Evolutionary conservation across 306 rosid genomes (phyloP).

Genomic region (peach (Prunus persica)): DNA sequence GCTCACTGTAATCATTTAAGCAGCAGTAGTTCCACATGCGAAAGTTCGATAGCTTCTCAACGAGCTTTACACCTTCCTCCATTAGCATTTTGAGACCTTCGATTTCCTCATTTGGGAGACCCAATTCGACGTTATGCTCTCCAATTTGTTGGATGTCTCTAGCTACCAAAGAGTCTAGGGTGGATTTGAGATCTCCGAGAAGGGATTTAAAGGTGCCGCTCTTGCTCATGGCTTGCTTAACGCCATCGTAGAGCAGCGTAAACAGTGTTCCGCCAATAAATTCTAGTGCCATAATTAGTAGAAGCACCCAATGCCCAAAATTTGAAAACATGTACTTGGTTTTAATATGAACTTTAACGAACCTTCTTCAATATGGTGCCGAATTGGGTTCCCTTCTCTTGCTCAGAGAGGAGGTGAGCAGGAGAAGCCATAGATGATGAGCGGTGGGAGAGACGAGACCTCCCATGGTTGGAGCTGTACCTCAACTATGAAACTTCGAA

Average conservation of each 20-base stretch:
- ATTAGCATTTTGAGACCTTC: neutral
- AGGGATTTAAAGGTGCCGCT: neutral
- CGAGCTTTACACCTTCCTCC: neutral
- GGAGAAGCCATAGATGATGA: neutral
- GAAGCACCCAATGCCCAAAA: neutral
- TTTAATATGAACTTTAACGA: neutral
- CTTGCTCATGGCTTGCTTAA: neutral
- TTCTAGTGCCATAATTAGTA: neutral
- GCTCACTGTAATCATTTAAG: no score
- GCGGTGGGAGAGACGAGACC: neutral
- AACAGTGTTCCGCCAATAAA: conserved; percentile 2
- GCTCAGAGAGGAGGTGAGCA: neutral
- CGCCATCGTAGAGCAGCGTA: neutral
- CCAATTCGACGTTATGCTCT: neutral
- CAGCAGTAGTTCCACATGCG: neutral
- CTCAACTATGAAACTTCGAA: neutral
- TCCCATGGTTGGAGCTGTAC: neutral
- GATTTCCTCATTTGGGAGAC: neutral
- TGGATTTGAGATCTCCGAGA: conserved; percentile 6
- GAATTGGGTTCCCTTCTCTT: neutral
- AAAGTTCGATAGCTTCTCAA: neutral
- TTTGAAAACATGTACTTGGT: no score
- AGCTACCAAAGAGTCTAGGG: neutral
- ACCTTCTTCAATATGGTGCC: neutral
- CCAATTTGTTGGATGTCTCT: neutral